Evolutionary conservation across 306 rosid genomes (phyloP), one percentile per base, ranked within the genome.

Genomic region (Elaeagnus macrophylla): DNA sequence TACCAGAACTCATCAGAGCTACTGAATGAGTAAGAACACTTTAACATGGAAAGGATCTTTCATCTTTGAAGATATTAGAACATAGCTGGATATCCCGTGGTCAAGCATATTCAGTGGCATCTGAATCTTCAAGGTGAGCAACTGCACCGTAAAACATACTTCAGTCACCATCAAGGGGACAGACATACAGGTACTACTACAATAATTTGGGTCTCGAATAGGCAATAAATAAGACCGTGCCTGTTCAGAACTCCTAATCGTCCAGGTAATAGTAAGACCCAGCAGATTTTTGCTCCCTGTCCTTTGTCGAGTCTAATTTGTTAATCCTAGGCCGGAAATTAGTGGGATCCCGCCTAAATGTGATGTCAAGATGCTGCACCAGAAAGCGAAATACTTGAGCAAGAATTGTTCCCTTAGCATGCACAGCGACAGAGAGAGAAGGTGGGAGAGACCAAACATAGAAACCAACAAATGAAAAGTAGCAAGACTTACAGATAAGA

Each of bases 231-330:
- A 51, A 54, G 38, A 67, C 65, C 15, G 58, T 68, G 54, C 53
- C 59, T 10, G 56, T 18, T 52, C 50, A 47, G 47, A 68, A 25
- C 32, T 46, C 64, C 76, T 69, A 86, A 69, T 91, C 96, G 55
- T 91, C 99, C 49, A 91, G 84, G 68, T 91, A 91, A 79, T 91
- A 91, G 54, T 91, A 91, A 17, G 99, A 87, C 39, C 96, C 96
- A 18, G 99, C 96, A 39, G 71, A 12, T 62, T 91, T 91, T 46
- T 91, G 99, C 57, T 91, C 99, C 66, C 95, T 75, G 60, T 90
- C 97, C 64, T 90, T 90, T 2, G 97, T 75, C 17, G 97, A 90
- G 25, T 86, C 94, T 42, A 84, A 25, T 73, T 90, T 90, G 76
- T 90, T 90, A 67, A 90, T 90, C 65, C 97, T 78, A 11, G 97